Conservation (phyloP, 2,329 filamentous ascomycete genomes). For the Diaporthe helianthi region DNA sequence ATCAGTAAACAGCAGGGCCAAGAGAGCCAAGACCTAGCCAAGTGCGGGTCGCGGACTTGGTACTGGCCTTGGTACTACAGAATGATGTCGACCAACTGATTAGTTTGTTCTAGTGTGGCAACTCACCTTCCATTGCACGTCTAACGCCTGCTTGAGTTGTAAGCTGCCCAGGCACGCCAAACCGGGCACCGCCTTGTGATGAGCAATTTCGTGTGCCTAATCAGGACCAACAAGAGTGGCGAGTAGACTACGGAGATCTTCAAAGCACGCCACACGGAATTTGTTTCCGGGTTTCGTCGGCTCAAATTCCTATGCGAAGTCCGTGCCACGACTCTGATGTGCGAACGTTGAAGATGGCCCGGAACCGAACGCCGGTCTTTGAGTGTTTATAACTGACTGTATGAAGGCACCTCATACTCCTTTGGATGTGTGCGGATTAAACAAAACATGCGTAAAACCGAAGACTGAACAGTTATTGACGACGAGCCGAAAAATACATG, state of each 20-base stretch:
- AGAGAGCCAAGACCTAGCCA: constrained; percentile 21
- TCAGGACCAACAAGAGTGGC: neutral
- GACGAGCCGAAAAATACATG: too few relatives aligned
- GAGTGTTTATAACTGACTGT: too few relatives aligned
- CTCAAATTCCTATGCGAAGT: neutral
- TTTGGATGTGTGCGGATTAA: too few relatives aligned
- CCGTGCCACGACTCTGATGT: neutral
- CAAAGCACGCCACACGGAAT: neutral
- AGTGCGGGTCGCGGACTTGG: constrained; percentile 21
- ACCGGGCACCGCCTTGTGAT: neutral
- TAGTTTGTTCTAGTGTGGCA: neutral
- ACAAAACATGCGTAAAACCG: too few relatives aligned
- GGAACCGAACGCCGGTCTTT: too few relatives aligned
- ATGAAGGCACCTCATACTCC: too few relatives aligned
- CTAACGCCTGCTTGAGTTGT: neutral
- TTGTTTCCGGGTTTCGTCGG: neutral
- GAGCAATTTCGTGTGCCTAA: too few relatives aligned
- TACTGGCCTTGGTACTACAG: constrained; percentile 20
- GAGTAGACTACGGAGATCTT: neutral
- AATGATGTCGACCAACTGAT: constrained; percentile 19
- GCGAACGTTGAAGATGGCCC: neutral
- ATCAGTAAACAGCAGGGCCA: constrained; percentile 12
- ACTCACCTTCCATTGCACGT: constrained; percentile 7
- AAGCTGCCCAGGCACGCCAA: neutral
- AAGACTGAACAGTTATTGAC: too few relatives aligned